A percentile compares a stretch with the other conserved stretches of the same genome.
These are phyloP conservation scores for Mortierella alpina DNA, from an alignment of 192 early-diverging fungal genomes.

Conservation along the genomic window DNA sequence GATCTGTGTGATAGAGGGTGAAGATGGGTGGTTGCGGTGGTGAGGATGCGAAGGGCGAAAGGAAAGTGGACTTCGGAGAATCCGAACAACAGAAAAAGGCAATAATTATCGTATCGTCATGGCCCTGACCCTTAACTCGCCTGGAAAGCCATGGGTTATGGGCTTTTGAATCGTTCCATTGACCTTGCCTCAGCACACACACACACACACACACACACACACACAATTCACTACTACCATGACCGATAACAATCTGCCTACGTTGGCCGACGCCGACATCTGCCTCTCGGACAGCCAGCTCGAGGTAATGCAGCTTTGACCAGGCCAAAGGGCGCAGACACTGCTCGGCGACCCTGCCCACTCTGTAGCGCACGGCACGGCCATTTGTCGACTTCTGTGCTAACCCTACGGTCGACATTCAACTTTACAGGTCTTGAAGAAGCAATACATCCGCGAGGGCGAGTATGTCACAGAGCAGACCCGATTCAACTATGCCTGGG, in stretches of 20 bases:
- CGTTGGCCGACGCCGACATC: slow-evolving; percentile 46
- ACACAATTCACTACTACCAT: slow-evolving; percentile 4
- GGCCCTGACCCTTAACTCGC: neutral
- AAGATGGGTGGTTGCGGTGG: neutral
- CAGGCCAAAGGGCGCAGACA: too few relatives aligned
- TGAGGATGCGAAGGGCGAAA: neutral
- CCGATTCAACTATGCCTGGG: slow-evolving; percentile 98
- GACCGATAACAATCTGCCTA: slow-evolving; percentile 47
- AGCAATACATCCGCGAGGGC: slow-evolving; percentile 77
- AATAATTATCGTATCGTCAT: neutral
- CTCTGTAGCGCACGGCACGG: neutral
- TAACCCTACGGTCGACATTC: neutral
- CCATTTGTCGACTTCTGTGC: neutral
- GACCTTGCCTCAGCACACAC: neutral
- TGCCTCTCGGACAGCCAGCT: slow-evolving; percentile 52
- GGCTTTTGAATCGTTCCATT: too few relatives aligned
- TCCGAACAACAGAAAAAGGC: neutral
- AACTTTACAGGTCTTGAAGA: slow-evolving; percentile 65
- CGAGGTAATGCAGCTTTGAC: slow-evolving; percentile 20
- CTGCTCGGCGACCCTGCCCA: neutral
- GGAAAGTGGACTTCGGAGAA: neutral
- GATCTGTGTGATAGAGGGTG: neutral
- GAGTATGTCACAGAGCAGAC: slow-evolving; percentile 82
- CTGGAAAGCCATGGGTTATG: too few relatives aligned
- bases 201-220: neutral